A percentile compares a stretch with the other conserved stretches of the same genome.
phyloP scores from a whole-genome alignment of 257 asterid genomes.

The Forsythia viridissima region DNA sequence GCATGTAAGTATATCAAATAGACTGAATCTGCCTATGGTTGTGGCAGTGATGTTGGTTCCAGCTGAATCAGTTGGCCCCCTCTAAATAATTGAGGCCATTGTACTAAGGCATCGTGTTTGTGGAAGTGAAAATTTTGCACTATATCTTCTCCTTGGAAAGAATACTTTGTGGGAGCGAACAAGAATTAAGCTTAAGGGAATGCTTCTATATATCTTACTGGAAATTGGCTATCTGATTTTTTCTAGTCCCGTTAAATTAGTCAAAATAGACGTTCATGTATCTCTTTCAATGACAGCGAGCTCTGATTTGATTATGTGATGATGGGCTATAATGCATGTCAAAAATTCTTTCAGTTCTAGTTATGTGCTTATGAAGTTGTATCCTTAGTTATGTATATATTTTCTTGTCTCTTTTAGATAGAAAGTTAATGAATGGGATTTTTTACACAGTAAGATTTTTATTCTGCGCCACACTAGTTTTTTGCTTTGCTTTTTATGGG shows the following conservation, averaged over 20 bases:
- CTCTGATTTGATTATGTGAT: not conserved
- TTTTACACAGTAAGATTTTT: not conserved
- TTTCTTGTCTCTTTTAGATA: not conserved
- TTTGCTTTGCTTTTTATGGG: not conserved
- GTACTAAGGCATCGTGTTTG: not conserved
- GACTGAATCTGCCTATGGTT: not conserved
- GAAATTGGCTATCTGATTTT: not conserved
- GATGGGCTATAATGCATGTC: not conserved
- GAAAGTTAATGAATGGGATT: not conserved
- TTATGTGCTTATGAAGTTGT: not conserved
- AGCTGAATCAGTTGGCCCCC: not conserved
- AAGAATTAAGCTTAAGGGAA: not conserved
- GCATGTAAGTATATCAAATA: not conserved
- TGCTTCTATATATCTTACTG: not conserved
- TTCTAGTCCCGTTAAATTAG: not conserved
- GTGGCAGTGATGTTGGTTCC: not conserved
- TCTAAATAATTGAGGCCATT: not conserved
- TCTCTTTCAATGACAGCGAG: not conserved
- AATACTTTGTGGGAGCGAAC: not conserved
- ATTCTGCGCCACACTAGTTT: not conserved
- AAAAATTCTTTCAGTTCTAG: not conserved
- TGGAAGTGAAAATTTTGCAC: not conserved
- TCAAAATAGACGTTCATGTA: not conserved
- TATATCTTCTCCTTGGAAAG: not conserved
- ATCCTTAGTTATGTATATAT: not conserved